Evolutionary conservation across 441 rosid species (phyloP).

Genomic region (Euphorbia schlechtendalii): DNA sequence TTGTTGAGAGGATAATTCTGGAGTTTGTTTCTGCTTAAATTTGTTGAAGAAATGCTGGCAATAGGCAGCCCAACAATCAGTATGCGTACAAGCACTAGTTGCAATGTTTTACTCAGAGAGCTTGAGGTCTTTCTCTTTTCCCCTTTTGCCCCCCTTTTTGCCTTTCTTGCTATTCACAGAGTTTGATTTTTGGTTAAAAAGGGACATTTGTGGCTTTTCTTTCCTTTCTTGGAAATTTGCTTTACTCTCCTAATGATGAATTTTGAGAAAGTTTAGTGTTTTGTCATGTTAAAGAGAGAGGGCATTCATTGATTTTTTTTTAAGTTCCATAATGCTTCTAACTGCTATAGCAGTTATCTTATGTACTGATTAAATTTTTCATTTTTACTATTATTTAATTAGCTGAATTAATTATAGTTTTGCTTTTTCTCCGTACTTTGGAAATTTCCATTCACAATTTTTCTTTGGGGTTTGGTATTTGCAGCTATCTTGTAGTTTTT

Average conservation of each 20-base stretch:
- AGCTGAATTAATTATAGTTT: not conserved
- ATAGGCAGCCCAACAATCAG: constrained; percentile 54
- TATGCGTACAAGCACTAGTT: constrained; percentile 50
- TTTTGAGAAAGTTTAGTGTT: constrained; percentile 21
- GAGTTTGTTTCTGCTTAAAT: too few species aligned
- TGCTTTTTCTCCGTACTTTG: not conserved
- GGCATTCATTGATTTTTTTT: constrained; percentile 36
- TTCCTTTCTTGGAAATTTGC: constrained; percentile 19
- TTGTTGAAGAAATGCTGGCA: constrained; percentile 62
- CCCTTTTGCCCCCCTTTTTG: constrained; percentile 5
- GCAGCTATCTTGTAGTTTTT: too few species aligned
- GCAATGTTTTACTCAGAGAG: constrained; percentile 77
- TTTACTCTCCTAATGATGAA: constrained; percentile 37
- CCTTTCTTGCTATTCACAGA: constrained; percentile 3
- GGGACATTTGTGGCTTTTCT: constrained; percentile 15
- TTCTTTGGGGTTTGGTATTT: too few species aligned
- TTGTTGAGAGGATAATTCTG: too few species aligned
- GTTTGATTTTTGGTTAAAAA: constrained; percentile 21
- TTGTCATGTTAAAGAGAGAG: constrained; percentile 21
- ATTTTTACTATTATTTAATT: constrained; percentile 3
- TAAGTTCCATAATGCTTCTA: constrained; percentile 36
- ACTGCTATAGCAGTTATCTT: constrained; percentile 15
- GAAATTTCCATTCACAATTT: not conserved
- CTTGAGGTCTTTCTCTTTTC: constrained; percentile 64
- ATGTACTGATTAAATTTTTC: constrained; percentile 8